These are phyloP conservation scores for Phialocephala sp. DNA, from an alignment of 2,329 filamentous ascomycete species.

Conservation along the genomic window DNA sequence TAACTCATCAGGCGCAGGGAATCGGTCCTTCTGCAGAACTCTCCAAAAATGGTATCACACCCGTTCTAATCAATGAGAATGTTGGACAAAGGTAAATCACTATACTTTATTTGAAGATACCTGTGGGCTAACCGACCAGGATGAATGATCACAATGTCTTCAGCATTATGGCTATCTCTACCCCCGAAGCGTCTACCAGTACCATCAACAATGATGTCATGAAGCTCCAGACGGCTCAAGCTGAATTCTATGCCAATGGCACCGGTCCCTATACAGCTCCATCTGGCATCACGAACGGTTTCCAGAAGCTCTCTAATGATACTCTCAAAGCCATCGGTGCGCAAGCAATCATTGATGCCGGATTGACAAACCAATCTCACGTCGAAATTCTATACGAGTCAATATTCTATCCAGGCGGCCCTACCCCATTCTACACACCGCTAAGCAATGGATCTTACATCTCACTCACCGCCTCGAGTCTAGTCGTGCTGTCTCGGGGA, in stretches of 20 bases:
- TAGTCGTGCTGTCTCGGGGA: conserved; percentile 49
- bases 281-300: conserved; percentile 13
- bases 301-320: conserved; percentile 14
- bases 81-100: conserved; percentile 47
- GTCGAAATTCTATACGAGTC: conserved; percentile 17
- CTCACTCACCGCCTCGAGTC: conserved; percentile 38
- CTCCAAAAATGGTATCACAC: conserved; percentile 49
- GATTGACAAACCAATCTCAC: conserved; percentile 13
- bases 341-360: conserved; percentile 8
- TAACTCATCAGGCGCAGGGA: conserved; percentile 36
- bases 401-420: conserved; percentile 8
- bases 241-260: conserved; percentile 4
- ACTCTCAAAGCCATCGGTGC: conserved; percentile 8
- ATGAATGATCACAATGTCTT: conserved; percentile 48
- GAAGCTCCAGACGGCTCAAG: conserved; percentile 2
- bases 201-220: conserved; percentile 2
- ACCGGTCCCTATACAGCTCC: conserved; percentile 16
- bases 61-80: conserved; percentile 39
- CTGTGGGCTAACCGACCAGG: not conserved
- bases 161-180: conserved; percentile 17
- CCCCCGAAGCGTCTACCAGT: conserved; percentile 1
- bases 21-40: conserved; percentile 52
- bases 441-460: conserved; percentile 11
- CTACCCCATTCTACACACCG: not conserved
- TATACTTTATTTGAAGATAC: not conserved